Conservation (phyloP, 2,329 filamentous ascomycete genomes). For the Aspergillus cejpii region DNA sequence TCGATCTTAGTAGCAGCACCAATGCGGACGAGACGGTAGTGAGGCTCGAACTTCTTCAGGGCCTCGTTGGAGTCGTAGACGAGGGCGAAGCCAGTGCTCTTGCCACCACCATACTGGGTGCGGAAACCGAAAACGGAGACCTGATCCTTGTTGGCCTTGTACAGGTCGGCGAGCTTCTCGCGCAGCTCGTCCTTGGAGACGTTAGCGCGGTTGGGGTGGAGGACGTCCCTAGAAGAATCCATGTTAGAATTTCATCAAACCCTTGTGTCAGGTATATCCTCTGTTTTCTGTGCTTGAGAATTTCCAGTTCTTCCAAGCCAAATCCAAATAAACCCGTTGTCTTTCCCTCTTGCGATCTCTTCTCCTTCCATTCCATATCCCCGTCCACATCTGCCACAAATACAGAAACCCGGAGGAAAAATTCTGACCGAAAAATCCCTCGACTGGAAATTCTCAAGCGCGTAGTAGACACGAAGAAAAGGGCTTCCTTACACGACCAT, state of each 20-base stretch:
- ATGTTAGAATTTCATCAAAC: not conserved
- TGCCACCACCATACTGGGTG: slow-evolving; percentile 98
- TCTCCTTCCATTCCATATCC: not conserved
- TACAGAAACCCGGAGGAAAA: not conserved
- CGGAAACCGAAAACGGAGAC: slow-evolving; percentile 97
- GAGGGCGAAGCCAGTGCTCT: slow-evolving; percentile 97
- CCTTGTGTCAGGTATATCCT: not conserved
- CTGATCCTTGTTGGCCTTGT: slow-evolving; percentile 98
- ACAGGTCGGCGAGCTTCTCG: slow-evolving; percentile 85
- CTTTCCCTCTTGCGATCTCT: not conserved
- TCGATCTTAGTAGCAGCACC: slow-evolving; percentile 91
- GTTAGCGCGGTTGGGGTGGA: slow-evolving; percentile 96
- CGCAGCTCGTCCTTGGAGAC: slow-evolving; percentile 99
- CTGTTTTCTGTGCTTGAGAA: not conserved
- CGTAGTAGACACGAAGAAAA: slow-evolving; percentile 8
- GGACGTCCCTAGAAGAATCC: slow-evolving; percentile 71
- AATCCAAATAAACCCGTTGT: not conserved
- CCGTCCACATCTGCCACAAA: not conserved
- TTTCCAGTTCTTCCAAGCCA: not conserved
- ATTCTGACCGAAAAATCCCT: not conserved
- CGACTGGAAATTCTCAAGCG: slow-evolving; percentile 1
- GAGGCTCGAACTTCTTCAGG: slow-evolving; percentile 99
- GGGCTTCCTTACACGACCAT: slow-evolving; percentile 90
- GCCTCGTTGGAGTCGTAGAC: slow-evolving; percentile 97
- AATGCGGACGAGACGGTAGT: slow-evolving; percentile 92